Evolutionary conservation across 148 eudicot species (phyloP).

Genomic region (Bassia scoparia): DNA sequence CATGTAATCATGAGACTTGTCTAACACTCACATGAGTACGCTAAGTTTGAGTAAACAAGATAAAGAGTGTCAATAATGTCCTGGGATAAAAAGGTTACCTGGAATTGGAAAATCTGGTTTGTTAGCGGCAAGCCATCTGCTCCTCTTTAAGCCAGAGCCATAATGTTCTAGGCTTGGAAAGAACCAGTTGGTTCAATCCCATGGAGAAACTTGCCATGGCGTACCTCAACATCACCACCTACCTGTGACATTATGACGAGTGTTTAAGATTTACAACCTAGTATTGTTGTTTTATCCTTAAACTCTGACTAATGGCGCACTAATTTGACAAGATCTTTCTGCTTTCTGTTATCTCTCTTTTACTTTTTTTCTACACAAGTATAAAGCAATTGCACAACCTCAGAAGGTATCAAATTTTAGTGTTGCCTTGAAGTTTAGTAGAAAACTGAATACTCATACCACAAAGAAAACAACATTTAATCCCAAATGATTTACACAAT

Average conservation of each 20-base stretch:
- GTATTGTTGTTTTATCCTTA: too few species aligned
- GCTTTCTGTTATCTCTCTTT: too few species aligned
- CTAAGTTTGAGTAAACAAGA: background rate
- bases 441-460: too few species aligned
- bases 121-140: conserved; percentile 56
- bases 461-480: too few species aligned
- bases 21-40: background rate
- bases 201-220: conserved; percentile 87
- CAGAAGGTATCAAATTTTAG: too few species aligned
- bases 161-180: conserved; percentile 46
- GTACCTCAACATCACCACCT: conserved; percentile 77
- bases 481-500: too few species aligned
- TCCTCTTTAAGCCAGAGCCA: conserved; percentile 72
- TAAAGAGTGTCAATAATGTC: background rate
- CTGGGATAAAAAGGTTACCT: conserved; percentile 32
- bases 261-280: background rate
- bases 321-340: background rate
- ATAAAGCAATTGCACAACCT: background rate
- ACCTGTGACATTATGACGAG: conserved; percentile 48
- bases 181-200: conserved; percentile 89
- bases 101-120: conserved; percentile 60
- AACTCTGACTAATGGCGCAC: background rate
- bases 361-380: background rate
- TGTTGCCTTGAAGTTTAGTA: too few species aligned
- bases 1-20: too few species aligned